These are phyloP conservation scores for Wickerhamiella cacticola DNA, from an alignment of 805 yeast species.

Conservation along the genomic window DNA sequence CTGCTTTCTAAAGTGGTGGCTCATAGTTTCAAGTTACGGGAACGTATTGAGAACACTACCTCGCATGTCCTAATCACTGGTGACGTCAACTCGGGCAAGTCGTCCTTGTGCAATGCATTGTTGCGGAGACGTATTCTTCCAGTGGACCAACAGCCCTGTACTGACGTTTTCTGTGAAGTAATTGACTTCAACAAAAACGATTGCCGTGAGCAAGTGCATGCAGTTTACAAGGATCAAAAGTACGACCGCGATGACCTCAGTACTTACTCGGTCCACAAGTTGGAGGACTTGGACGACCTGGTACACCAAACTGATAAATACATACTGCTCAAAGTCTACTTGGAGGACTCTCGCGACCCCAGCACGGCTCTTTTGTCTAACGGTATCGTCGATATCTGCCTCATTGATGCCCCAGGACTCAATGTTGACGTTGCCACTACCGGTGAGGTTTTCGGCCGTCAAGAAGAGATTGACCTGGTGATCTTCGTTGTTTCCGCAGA, in stretches of 20 bases:
- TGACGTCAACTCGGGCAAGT: slow-evolving; percentile 91
- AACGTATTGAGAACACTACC: slow-evolving; percentile 77
- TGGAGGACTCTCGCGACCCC: slow-evolving; percentile 56
- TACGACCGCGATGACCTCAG: slow-evolving; percentile 49
- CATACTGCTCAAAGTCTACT: slow-evolving; percentile 64
- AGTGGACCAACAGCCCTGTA: slow-evolving; percentile 96
- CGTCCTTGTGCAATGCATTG: slow-evolving; percentile 87
- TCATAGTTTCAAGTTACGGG: slow-evolving; percentile 60
- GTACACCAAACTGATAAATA: slow-evolving; percentile 66
- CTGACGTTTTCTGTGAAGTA: slow-evolving; percentile 91
- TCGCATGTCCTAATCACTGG: slow-evolving; percentile 96
- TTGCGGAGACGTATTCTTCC: slow-evolving; percentile 69
- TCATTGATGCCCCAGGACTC: slow-evolving; percentile 95
- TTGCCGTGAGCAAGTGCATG: slow-evolving; percentile 84
- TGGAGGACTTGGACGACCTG: slow-evolving; percentile 51
- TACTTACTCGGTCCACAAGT: slow-evolving; percentile 45
- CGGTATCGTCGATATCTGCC: slow-evolving; percentile 81
- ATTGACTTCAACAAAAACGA: slow-evolving; percentile 68
- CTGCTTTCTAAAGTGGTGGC: slow-evolving; percentile 52
- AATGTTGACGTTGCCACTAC: slow-evolving; percentile 90
- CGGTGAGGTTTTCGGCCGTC: slow-evolving; percentile 86
- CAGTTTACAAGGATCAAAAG: slow-evolving; percentile 41
- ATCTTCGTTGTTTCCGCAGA: slow-evolving; percentile 95
- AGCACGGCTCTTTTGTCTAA: slow-evolving; percentile 65
- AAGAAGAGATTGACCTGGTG: slow-evolving; percentile 92